phyloP scores from a whole-genome alignment of 345 rosid species.

The Salix arbutifolia region DNA sequence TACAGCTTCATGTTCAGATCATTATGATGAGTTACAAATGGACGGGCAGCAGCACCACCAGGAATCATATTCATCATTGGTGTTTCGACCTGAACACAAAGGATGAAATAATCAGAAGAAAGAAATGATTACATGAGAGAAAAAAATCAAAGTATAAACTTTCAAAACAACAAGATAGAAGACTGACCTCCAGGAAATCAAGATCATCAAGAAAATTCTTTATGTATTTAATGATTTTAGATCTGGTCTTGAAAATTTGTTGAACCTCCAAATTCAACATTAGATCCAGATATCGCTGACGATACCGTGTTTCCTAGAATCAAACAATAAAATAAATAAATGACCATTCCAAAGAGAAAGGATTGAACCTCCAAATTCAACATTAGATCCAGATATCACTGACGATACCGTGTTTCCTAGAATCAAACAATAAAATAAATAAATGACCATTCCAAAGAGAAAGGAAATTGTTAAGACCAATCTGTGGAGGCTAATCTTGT shows the following conservation, averaged over 20 bases:
- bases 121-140: background rate
- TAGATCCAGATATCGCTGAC: slow-evolving; percentile 87
- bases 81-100: slow-evolving; percentile 66
- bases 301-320: slow-evolving; percentile 78
- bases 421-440: slow-evolving; percentile 2
- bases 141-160: background rate
- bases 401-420: slow-evolving; percentile 91
- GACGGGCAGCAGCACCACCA: slow-evolving; percentile 97
- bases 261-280: slow-evolving; percentile 77
- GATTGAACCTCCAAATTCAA: slow-evolving; percentile 68
- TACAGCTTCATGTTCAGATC: slow-evolving; percentile 79
- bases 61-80: slow-evolving; percentile 99
- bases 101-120: background rate
- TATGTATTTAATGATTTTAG: slow-evolving; percentile 53
- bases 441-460: background rate
- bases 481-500: background rate
- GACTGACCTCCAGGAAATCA: slow-evolving; percentile 72
- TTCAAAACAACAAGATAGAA: background rate
- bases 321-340: slow-evolving; percentile 2
- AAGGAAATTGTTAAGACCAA: background rate
- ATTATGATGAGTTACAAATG: slow-evolving; percentile 93
- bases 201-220: slow-evolving; percentile 66
- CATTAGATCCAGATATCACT: slow-evolving; percentile 86
- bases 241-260: slow-evolving; percentile 67
- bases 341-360: background rate